Conservation (phyloP, 2,329 filamentous ascomycete genomes). For the Ceratocystis eucalypticola region DNA sequence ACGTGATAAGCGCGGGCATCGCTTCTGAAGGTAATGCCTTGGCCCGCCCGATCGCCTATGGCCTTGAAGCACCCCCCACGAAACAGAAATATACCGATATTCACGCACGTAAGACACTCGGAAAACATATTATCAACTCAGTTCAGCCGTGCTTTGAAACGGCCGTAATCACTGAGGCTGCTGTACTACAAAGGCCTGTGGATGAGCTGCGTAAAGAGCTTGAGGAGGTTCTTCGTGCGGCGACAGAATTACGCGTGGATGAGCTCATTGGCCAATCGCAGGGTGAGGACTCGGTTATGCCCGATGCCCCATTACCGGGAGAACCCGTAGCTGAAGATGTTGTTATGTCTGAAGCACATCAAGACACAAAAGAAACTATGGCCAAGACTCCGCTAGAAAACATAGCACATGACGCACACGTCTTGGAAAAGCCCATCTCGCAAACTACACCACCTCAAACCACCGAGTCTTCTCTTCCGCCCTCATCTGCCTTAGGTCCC, state of each 20-base stretch:
- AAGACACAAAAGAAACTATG: neutral
- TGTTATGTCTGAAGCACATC: neutral
- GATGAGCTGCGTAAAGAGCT: constrained; percentile 61
- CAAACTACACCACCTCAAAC: constrained; percentile 16
- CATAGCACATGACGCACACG: neutral
- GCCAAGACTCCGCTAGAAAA: neutral
- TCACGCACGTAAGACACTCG: constrained; percentile 69
- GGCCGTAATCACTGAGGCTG: constrained; percentile 67
- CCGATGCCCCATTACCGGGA: constrained; percentile 14
- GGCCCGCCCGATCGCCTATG: constrained; percentile 24
- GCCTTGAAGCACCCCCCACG: constrained; percentile 35
- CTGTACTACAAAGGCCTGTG: constrained; percentile 56
- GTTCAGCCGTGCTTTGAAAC: constrained; percentile 66
- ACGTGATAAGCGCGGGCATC: constrained; percentile 41
- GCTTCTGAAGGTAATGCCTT: constrained; percentile 29
- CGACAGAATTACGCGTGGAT: constrained; percentile 35
- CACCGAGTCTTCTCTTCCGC: constrained; percentile 1
- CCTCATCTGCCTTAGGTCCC: neutral
- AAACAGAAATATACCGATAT: constrained; percentile 51
- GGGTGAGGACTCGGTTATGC: constrained; percentile 19
- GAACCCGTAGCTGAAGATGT: neutral
- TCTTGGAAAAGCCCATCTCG: neutral
- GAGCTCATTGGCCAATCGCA: neutral
- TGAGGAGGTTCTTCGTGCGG: constrained; percentile 56
- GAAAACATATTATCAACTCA: constrained; percentile 75